Evolutionary conservation across 768 basidiomycete species (phyloP), one percentile per base, ranked within the genome.

Genomic region (Cystobasidium ongulense): DNA sequence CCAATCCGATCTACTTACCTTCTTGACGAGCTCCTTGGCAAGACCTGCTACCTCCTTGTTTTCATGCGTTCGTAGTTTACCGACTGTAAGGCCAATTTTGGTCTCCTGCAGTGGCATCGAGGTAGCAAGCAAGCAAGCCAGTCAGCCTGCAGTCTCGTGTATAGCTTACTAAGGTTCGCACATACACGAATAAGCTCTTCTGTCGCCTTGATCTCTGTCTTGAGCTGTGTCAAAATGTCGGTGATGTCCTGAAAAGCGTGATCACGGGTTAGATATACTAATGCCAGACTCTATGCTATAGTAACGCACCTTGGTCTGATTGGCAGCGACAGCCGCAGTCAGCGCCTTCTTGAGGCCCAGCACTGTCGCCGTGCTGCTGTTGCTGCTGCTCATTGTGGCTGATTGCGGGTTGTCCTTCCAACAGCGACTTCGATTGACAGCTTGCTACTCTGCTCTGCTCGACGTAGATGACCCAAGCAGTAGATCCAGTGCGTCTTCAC

Each of bases 21-120:
- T 89, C 82, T 88, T 90, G 62, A 96, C 93, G 54, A 94, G 84
- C 76, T 92, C 91, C 81, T 94, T 95, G 21, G 93, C 91, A 5
- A 90, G 83, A 76, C 91, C 89, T 8, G 90, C 81, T 10, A 96
- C 87, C 13, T 87, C 85, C 78, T 89, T 90, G 15, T 85, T 83
- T 0, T 85, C 82, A 81, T 92, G 89, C 35, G 85, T 84, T 59
- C 92, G 86, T 21, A 94, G 85, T 83, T 94, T 94, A 65, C 92
- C 91, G 1, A 96, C 91, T 0, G 91, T 90, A n/a, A 95, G 82
- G 62, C 92, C 92, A 1, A 88, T 89, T 81, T 90, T 93, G 81
- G 91, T 93, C 82, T 94, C 92, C 92, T 94, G 73, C n/a, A 25
- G 52, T 29, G 27, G 52, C n/a, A 66, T 10, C 3, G 29, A 31